Evolutionary conservation across 257 asterid genomes (phyloP), one percentile per base, ranked within the genome.

Genomic region (Lycium barbarum): DNA sequence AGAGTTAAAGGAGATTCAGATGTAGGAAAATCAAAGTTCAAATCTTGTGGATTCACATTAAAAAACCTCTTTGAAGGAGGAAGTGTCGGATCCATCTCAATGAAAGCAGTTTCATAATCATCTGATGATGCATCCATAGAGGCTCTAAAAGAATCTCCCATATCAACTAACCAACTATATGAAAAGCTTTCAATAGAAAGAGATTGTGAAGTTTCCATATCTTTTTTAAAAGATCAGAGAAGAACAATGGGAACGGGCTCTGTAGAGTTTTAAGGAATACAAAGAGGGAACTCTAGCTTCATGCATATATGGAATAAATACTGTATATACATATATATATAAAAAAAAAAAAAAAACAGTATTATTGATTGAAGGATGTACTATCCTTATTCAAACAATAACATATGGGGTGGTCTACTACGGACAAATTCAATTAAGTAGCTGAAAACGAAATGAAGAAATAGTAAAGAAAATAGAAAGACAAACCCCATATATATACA

Each of bases 71-170:
- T 90, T 9, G 98, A 95, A 0, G 97, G 95, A 26, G 99, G 94
- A 86, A 92, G 51, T 80, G 91, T 87, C 3, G 99, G 99, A 85
- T 95, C 99, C 99, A 95, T 95, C 73, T 95, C 99, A 53, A 95
- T 94, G 90, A 94, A 95, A 22, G 92, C 91, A 43, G 94, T 87
- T 78, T 88, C 91, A 45, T 94, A 94, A 43, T 90, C 95, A 20
- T 84, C 85, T 66, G 87, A 84, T 22, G 88, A 84, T 22, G 87
- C 74, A 14, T 86, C 91, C 49, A 84, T 51, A 14, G 90, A 83
- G 15, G 87, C 63, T 51, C 84, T 86, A 13, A 57, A 73, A 3
- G 91, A 65, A 3, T 92, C 88, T 53, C 89, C 87, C 49, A 88
- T 70, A 63, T 92, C 85, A 0, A 91, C 87, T 18, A 91, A 36